Evolutionary conservation across 805 yeast species (phyloP).

Genomic region (Starmerella apis): DNA sequence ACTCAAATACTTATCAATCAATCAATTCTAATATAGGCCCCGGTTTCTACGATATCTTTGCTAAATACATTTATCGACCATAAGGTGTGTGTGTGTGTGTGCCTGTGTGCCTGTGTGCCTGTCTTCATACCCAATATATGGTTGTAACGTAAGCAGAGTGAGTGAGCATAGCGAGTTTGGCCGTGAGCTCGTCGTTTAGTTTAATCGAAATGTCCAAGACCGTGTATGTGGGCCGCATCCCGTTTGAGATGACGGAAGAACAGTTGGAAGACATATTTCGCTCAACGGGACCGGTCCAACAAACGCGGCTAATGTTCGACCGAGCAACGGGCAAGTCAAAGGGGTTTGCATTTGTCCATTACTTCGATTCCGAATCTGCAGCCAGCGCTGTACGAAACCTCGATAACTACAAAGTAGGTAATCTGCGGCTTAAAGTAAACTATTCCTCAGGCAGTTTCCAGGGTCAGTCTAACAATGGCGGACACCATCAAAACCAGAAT

Average conservation of each 20-base stretch:
- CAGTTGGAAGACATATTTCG: conserved; percentile 78
- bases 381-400: conserved; percentile 82
- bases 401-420: conserved; percentile 66
- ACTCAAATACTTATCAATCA: too few relatives aligned
- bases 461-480: conserved; percentile 4
- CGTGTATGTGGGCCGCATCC: conserved; percentile 77
- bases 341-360: conserved; percentile 83
- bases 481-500: neutral
- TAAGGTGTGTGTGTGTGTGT: too few relatives aligned
- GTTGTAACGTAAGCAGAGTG: neutral
- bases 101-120: too few relatives aligned
- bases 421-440: conserved; percentile 61
- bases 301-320: conserved; percentile 69
- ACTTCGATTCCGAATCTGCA: conserved; percentile 74
- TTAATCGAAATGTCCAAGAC: conserved; percentile 28
- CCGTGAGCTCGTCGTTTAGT: neutral
- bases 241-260: conserved; percentile 88
- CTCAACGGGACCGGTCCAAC: conserved; percentile 79
- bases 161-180: neutral
- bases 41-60: too few relatives aligned
- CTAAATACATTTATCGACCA: too few relatives aligned
- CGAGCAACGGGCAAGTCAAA: conserved; percentile 81
- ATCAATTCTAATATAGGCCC: too few relatives aligned
- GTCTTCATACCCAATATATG: too few relatives aligned
- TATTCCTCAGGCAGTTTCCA: conserved; percentile 20